Conservation (phyloP, 441 rosid genomes). For the Populus hybrid region DNA sequence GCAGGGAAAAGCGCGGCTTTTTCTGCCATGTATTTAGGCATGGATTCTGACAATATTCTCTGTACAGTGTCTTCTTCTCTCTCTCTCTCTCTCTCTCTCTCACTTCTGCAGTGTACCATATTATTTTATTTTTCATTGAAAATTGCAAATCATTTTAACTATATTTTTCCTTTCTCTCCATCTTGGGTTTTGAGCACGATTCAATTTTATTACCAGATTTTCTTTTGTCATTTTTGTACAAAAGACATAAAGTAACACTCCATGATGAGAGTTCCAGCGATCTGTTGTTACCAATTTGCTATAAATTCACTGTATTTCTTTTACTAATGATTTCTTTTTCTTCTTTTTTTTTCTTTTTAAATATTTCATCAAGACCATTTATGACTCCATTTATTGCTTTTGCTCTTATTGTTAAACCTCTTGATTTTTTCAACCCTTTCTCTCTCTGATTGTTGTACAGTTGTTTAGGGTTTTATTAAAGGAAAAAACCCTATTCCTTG, state of each 20-base stretch:
- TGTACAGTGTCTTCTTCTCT: conserved; percentile 31
- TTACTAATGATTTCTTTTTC: background rate
- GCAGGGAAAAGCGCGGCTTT: conserved; percentile 17
- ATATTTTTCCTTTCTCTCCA: background rate
- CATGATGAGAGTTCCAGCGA: background rate
- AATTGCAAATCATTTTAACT: background rate
- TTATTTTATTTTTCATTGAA: background rate
- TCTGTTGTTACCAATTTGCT: background rate
- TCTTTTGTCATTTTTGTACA: background rate
- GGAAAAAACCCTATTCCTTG: background rate
- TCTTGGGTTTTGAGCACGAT: background rate
- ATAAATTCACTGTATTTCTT: background rate
- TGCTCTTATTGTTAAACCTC: background rate
- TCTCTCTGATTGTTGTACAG: background rate
- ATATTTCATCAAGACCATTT: background rate
- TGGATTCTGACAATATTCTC: conserved; percentile 65
- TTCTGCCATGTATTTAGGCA: background rate
- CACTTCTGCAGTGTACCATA: background rate
- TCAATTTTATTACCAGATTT: background rate
- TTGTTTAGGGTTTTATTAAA: background rate
- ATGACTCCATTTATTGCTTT: background rate
- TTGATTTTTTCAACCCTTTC: background rate
- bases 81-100: background rate
- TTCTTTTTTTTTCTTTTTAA: background rate
- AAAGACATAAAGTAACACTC: background rate